Percentiles rank a stretch among this genome's conserved stretches.
Conservation (phyloP, 352 stramenopile species). For the Pythium periplocum region DNA sequence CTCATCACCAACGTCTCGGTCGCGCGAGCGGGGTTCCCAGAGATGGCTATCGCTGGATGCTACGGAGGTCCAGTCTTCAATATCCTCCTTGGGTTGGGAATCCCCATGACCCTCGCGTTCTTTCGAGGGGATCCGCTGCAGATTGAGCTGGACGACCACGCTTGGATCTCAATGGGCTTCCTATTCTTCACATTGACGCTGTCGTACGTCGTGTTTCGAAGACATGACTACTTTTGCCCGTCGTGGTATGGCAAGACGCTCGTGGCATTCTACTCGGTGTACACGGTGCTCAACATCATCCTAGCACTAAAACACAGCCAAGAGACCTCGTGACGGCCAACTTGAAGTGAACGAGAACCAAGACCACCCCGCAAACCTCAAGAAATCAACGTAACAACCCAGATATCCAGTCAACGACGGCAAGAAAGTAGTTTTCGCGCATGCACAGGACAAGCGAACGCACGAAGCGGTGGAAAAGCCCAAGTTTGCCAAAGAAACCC, state of each 20-base stretch:
- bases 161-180: conserved; percentile 66
- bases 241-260: conserved; percentile 70
- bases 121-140: conserved; percentile 32
- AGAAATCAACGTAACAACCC: too few species aligned
- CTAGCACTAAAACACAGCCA: too few species aligned
- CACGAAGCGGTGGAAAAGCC: too few species aligned
- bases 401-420: too few species aligned
- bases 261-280: conserved; percentile 59
- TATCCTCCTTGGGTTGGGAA: conserved; percentile 68
- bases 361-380: too few species aligned
- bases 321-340: too few species aligned
- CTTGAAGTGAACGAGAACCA: too few species aligned
- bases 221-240: conserved; percentile 52
- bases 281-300: conserved; percentile 26
- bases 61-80: conserved; percentile 84
- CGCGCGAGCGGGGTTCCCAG: conserved; percentile 65
- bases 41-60: conserved; percentile 85
- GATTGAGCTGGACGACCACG: conserved; percentile 58
- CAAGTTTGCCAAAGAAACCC: too few species aligned
- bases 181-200: conserved; percentile 49
- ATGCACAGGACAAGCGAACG: too few species aligned
- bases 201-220: conserved; percentile 48
- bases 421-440: too few species aligned
- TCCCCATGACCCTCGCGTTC: conserved; percentile 64
- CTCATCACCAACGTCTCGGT: conserved; percentile 83